Evolutionary conservation across 2,329 filamentous ascomycete genomes (phyloP).

Genomic region (Ascochyta koolunga): DNA sequence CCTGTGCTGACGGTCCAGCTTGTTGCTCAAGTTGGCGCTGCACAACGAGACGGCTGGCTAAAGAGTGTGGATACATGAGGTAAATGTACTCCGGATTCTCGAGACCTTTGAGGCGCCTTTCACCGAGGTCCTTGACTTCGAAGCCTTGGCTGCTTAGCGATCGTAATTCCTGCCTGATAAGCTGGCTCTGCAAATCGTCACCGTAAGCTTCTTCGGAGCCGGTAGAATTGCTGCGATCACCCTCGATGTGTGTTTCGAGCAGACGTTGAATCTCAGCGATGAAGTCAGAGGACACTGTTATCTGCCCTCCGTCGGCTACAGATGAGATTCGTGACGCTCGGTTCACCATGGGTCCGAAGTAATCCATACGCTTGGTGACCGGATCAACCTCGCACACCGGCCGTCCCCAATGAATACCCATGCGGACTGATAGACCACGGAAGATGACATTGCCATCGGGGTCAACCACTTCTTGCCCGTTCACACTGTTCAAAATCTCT

Average conservation of each 20-base stretch:
- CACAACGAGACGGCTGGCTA: slow-evolving; percentile 78
- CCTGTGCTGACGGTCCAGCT: slow-evolving; percentile 30
- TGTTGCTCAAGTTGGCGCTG: slow-evolving; percentile 62
- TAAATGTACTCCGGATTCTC: slow-evolving; percentile 97
- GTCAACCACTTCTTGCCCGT: slow-evolving; percentile 82
- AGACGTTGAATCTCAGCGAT: slow-evolving; percentile 94
- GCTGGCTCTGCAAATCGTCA: slow-evolving; percentile 74
- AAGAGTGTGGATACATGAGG: slow-evolving; percentile 88
- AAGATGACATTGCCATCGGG: slow-evolving; percentile 89
- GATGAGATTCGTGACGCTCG: slow-evolving; percentile 92
- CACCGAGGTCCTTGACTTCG: slow-evolving; percentile 94
- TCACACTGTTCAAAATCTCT: slow-evolving; percentile 85
- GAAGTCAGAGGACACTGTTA: slow-evolving; percentile 95
- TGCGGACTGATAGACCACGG: slow-evolving; percentile 90
- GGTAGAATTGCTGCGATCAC: slow-evolving; percentile 71
- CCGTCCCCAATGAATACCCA: slow-evolving; percentile 96
- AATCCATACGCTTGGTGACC: slow-evolving; percentile 97
- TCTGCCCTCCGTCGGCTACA: slow-evolving; percentile 94
- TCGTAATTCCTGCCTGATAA: slow-evolving; percentile 85
- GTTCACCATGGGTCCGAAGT: slow-evolving; percentile 99
- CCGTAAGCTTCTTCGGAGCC: slow-evolving; percentile 76
- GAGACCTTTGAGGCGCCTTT: slow-evolving; percentile 92
- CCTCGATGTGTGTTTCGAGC: slow-evolving; percentile 86
- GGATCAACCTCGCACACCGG: slow-evolving; percentile 96
- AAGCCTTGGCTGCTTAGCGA: slow-evolving; percentile 91